A percentile compares a stretch with the other conserved stretches of the same genome.
These are phyloP conservation scores for Pseudogymnoascus sp. DNA, from an alignment of 2,329 filamentous ascomycete genomes.

Conservation along the genomic window DNA sequence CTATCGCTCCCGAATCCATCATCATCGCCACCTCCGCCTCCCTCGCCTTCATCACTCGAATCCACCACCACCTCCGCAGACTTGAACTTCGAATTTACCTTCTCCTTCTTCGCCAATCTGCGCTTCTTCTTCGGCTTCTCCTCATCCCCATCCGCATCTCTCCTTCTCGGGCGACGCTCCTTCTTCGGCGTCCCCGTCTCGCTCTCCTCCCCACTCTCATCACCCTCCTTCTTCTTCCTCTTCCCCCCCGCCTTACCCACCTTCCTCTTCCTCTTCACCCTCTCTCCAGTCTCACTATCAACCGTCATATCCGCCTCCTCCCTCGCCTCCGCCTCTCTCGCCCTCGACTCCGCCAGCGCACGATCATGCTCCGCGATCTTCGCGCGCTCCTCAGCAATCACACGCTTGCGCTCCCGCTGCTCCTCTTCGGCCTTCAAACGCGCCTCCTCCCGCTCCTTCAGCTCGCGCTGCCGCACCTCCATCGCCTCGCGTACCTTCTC, in stretches of 20 bases:
- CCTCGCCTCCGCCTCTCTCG: constrained; percentile 59
- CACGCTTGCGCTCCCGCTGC: constrained; percentile 65
- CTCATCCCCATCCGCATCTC: constrained; percentile 24
- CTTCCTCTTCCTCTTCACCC: constrained; percentile 69
- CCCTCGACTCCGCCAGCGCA: constrained; percentile 59
- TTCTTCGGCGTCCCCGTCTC: constrained; percentile 21
- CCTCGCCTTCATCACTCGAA: not conserved
- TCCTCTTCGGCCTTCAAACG: constrained; percentile 57
- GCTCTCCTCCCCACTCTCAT: constrained; percentile 26
- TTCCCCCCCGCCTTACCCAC: constrained; percentile 32
- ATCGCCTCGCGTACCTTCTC: constrained; percentile 76
- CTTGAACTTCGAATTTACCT: constrained; percentile 12
- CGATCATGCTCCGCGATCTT: constrained; percentile 70
- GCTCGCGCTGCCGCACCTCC: constrained; percentile 70
- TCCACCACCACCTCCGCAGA: constrained; percentile 6
- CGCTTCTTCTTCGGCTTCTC: constrained; percentile 31
- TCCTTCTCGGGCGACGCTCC: constrained; percentile 16
- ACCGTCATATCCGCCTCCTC: constrained; percentile 73
- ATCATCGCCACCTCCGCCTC: not conserved
- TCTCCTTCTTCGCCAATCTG: constrained; percentile 25
- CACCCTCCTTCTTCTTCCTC: constrained; percentile 32
- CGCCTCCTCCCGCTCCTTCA: constrained; percentile 68
- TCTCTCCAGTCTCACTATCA: constrained; percentile 74
- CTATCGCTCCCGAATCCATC: constrained; percentile 1
- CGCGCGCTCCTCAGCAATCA: constrained; percentile 78